Evolutionary conservation across 805 yeast genomes (phyloP), one percentile per base, ranked within the genome.

Genomic region (Pichia ethanolica): DNA sequence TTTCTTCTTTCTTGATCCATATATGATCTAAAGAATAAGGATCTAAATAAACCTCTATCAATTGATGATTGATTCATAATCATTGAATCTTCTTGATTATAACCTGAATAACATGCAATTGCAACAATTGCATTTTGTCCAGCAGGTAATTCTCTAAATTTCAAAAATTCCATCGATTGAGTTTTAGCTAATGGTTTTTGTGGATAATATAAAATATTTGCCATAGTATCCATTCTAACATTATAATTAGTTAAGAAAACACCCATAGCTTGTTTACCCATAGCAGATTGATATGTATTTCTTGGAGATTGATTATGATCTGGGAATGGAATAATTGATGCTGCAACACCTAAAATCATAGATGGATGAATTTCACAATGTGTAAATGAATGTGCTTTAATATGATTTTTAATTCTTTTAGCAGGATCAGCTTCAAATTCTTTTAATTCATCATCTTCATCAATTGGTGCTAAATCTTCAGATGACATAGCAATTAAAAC

Each of bases 191-290:
- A 74, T 13, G 99, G 99, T 68, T 93, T 93, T 67, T 93, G 99
- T 39, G 99, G 99, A 65, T 93, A 93, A 66, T 93, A 93, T 58
- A 93, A 75, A 60, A 93, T 91, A 65, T 93, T 93, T 9, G 99
- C 97, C 99, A 93, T 93, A 1, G 99, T 93, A 70, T 93, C 99
- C 99, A 93, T 93, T 72, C 99, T 87, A 47, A 91, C 96, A 51
- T 84, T 79, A 68, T 91, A 93, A 65, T 93, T 93, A 5, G 99
- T 93, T 61, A 91, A 77, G 69, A 87, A 91, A 9, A 93, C 98
- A 66, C 99, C 99, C 99, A 93, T 93, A 50, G 99, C 99, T 73
- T 93, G 99, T 71, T 93, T 93, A 81, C 99, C 99, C 99, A 93
- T 93, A 56, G 99, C 99, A 66, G 97, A 90, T 74, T 93, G 99